Evolutionary conservation across 2,329 filamentous ascomycete species (phyloP).

Genomic region (Monosporascus sp.): DNA sequence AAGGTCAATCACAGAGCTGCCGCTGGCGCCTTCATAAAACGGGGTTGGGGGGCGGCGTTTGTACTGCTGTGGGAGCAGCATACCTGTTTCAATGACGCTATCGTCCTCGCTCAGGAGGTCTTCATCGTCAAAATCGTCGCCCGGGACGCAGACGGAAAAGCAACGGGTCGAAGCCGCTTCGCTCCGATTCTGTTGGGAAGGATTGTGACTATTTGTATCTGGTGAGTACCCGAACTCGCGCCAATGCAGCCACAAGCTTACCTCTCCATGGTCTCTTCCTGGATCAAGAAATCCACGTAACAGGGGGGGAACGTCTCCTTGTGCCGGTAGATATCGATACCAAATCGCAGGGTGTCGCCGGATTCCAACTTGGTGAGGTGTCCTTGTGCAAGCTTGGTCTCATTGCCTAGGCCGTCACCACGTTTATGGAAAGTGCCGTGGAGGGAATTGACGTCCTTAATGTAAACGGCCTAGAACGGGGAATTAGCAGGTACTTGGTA

Average conservation of each 20-base stretch:
- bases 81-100: constrained; percentile 8
- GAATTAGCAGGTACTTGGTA: constrained; percentile 15
- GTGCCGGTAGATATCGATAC: constrained; percentile 32
- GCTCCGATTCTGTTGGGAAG: not conserved
- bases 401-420: constrained; percentile 11
- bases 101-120: constrained; percentile 14
- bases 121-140: constrained; percentile 30
- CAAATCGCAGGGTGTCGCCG: constrained; percentile 35
- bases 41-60: not conserved
- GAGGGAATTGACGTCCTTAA: constrained; percentile 44
- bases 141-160: constrained; percentile 32
- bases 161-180: not conserved
- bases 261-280: constrained; percentile 18
- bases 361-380: constrained; percentile 17
- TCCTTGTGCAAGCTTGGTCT: constrained; percentile 15
- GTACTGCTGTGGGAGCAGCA: not conserved
- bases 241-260: constrained; percentile 2
- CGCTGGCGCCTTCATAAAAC: not conserved
- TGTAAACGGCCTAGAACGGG: constrained; percentile 33
- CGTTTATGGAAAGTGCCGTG: constrained; percentile 47
- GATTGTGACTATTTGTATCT: constrained; percentile 1
- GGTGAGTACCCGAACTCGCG: constrained; percentile 5
- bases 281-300: constrained; percentile 27
- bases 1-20: constrained; percentile 14
- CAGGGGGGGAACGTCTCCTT: constrained; percentile 33